Percentiles rank a stretch among this genome's conserved stretches.
These are phyloP conservation scores for Hortaea werneckii DNA, from an alignment of 2,329 filamentous ascomycete genomes.

Conservation along the genomic window DNA sequence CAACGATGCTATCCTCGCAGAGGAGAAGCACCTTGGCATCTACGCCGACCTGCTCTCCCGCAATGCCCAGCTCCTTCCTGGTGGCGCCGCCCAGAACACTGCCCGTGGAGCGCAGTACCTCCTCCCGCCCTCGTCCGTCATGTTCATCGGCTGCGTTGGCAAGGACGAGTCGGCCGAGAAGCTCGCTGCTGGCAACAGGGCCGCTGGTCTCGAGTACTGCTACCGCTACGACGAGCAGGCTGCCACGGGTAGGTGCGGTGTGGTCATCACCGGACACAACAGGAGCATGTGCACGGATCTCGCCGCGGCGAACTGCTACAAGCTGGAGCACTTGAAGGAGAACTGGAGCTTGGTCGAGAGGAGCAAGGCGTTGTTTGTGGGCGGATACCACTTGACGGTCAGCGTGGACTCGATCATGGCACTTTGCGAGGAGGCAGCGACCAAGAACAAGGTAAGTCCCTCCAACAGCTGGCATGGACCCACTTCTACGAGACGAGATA, in stretches of 20 bases:
- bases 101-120: slow-evolving; percentile 94
- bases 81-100: slow-evolving; percentile 94
- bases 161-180: slow-evolving; percentile 92
- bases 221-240: slow-evolving; percentile 81
- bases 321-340: slow-evolving; percentile 85
- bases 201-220: slow-evolving; percentile 83
- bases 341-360: slow-evolving; percentile 88
- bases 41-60: slow-evolving; percentile 93
- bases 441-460: slow-evolving; percentile 63
- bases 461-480: background rate
- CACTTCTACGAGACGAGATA: background rate
- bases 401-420: slow-evolving; percentile 84
- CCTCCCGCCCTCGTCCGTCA: slow-evolving; percentile 75
- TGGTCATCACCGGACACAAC: slow-evolving; percentile 94
- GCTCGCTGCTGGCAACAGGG: slow-evolving; percentile 73
- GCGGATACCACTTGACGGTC: slow-evolving; percentile 95
- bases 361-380: slow-evolving; percentile 82
- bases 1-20: slow-evolving; percentile 95
- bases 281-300: slow-evolving; percentile 91
- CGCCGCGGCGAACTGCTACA: slow-evolving; percentile 94
- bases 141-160: slow-evolving; percentile 89
- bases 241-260: slow-evolving; percentile 88
- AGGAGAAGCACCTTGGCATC: slow-evolving; percentile 77
- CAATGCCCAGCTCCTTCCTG: slow-evolving; percentile 88
- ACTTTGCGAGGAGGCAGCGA: slow-evolving; percentile 79